Evolutionary conservation across 2,329 filamentous ascomycete species (phyloP), one percentile per base, ranked within the genome.

Genomic region (Hyphodiscus sp.): DNA sequence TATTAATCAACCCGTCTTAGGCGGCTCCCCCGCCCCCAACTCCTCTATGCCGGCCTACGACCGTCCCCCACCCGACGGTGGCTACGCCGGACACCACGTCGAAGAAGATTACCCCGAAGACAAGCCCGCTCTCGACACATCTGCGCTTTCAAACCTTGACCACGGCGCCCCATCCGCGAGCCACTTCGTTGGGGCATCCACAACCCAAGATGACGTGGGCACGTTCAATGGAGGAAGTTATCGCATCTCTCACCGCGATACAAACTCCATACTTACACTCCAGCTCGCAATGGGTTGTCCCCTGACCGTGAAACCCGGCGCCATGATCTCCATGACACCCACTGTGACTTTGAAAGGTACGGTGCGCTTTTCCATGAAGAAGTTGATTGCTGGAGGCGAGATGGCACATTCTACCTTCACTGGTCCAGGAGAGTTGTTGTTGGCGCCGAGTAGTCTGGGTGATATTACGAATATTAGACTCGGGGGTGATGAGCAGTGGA

Each of bases 171-270:
- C 65, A 15, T 50, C 61, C 16, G 65, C 64, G n/a, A 55, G 42
- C 8, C 79, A 86, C 53, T 91, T 92, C 59, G 69, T 76, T 6
- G 88, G 87, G 29, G 82, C 80, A 0, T 71, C 72, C 30, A 74
- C 85, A 0, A 78, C 80, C 0, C 76, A 82, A 29, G 94, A 97
- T 69, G 91, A 96, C 62, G 82, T 95, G 1, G 94, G 94, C n/a
- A 94, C 87, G 0, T 99, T 97, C 76, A 97, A 97, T 68, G 94
- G 94, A 16, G 94, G 94, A 13, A 92, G 88, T 66, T 99, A 92
- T 69, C 81, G 94, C 44, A 91, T 97, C 67, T 94, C 89, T 65
- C 94, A 99, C 67, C 80, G 94, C 20, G 91, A 96, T 69, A 86
- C 83, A 54, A 99, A 97, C 69, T 91, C 88, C 1, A 86, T 96